Conservation (phyloP, 176 grass and related monocot genomes). For the Paspalum vaginatum region DNA sequence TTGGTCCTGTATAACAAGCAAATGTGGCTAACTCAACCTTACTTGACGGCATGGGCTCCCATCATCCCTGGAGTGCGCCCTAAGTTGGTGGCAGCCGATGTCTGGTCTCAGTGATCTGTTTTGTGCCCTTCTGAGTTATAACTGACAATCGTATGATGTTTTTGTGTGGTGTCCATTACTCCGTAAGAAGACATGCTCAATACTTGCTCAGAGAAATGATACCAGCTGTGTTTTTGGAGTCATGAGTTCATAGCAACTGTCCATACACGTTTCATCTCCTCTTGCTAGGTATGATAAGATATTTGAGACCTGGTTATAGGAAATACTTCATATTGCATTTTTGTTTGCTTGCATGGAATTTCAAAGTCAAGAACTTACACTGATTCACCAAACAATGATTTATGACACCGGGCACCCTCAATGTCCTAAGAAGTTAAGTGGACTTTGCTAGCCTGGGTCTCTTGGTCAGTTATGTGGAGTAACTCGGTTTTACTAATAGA, state of each 20-base stretch:
- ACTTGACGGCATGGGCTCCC: slow-evolving; percentile 1
- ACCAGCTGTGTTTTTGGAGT: slow-evolving; percentile 36
- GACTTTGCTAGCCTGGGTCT: not conserved
- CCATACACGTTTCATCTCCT: slow-evolving; percentile 15
- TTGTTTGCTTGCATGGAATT: slow-evolving; percentile 17
- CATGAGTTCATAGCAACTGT: slow-evolving; percentile 34
- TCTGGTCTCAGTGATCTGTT: not conserved
- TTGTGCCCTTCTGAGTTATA: not conserved
- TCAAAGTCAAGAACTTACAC: not conserved
- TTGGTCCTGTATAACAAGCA: slow-evolving; percentile 17
- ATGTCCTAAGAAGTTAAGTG: not conserved
- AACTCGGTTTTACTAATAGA: not conserved
- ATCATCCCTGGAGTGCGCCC: not conserved
- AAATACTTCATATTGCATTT: not conserved
- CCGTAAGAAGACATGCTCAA: slow-evolving; percentile 24
- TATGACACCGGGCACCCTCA: not conserved
- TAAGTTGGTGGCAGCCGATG: not conserved
- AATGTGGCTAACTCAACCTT: slow-evolving; percentile 24
- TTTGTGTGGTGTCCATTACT: slow-evolving; percentile 16
- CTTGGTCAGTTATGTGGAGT: not conserved
- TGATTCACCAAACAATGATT: not conserved
- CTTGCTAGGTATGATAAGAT: slow-evolving; percentile 37
- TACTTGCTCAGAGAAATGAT: slow-evolving; percentile 9
- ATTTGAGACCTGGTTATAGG: slow-evolving; percentile 17
- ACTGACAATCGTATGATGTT: not conserved